Conservation (phyloP, 108 stramenopile genomes). For the Discostella pseudostelligera region DNA sequence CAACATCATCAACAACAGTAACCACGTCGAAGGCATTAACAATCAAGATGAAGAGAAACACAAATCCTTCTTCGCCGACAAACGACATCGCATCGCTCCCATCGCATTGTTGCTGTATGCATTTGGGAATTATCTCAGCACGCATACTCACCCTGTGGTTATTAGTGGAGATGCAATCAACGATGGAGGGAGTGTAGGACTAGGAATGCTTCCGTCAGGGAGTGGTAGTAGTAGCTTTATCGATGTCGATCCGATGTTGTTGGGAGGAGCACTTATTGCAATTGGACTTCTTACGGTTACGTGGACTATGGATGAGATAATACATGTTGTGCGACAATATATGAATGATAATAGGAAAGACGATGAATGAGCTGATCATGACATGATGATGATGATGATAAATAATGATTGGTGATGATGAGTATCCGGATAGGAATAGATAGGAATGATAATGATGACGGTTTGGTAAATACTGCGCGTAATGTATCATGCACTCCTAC, state of each 20-base stretch:
- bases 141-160: not conserved
- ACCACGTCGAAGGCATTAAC: too few species aligned
- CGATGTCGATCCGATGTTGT: slow-evolving; percentile 27
- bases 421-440: too few species aligned
- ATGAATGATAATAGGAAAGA: not conserved
- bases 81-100: slow-evolving; percentile 17
- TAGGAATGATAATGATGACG: not conserved
- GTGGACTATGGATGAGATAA: slow-evolving; percentile 27
- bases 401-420: too few species aligned
- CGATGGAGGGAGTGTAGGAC: too few species aligned
- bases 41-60: too few species aligned
- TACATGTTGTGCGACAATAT: not conserved
- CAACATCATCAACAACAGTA: too few species aligned
- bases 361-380: not conserved
- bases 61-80: too few species aligned
- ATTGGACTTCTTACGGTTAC: slow-evolving; percentile 22
- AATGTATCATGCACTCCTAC: too few species aligned
- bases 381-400: not conserved
- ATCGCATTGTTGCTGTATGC: slow-evolving; percentile 25
- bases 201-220: too few species aligned
- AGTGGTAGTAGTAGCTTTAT: not conserved
- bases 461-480: not conserved
- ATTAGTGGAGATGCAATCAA: too few species aligned
- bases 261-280: slow-evolving; percentile 19
- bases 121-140: slow-evolving; percentile 26